These are phyloP conservation scores for Lactarius akahatsu DNA, from an alignment of 768 basidiomycete species.

Conservation along the genomic window DNA sequence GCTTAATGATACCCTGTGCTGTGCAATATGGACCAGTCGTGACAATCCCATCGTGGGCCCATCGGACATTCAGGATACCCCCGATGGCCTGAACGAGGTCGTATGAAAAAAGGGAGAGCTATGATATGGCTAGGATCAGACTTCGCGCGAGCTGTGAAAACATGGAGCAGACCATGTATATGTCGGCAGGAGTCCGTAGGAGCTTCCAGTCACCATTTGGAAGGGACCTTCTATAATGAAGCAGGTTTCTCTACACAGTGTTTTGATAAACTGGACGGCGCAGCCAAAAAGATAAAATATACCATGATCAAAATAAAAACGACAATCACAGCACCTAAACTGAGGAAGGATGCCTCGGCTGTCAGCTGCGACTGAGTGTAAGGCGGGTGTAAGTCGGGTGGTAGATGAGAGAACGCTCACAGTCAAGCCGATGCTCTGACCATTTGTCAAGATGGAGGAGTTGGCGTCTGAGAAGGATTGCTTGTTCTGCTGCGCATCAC, in stretches of 20 bases:
- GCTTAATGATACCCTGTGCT: slow-evolving; percentile 42
- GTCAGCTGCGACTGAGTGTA: slow-evolving; percentile 33
- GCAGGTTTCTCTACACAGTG: background rate
- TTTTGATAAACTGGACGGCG: no score
- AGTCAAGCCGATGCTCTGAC: slow-evolving; percentile 40
- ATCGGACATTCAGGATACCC: slow-evolving; percentile 39
- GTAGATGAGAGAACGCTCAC: slow-evolving; percentile 27
- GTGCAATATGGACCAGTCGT: slow-evolving; percentile 37
- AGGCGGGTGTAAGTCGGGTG: background rate
- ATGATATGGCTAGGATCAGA: slow-evolving; percentile 13
- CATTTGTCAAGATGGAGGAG: slow-evolving; percentile 34
- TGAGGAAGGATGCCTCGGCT: slow-evolving; percentile 34
- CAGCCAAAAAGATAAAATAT: background rate
- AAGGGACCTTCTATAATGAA: background rate
- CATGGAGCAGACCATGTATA: slow-evolving; percentile 39
- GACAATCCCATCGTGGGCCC: slow-evolving; percentile 39
- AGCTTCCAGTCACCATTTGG: slow-evolving; percentile 27
- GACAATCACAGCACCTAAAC: background rate
- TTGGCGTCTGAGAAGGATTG: background rate
- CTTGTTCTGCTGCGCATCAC: background rate
- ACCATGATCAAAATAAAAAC: slow-evolving; percentile 14
- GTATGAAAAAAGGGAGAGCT: slow-evolving; percentile 32
- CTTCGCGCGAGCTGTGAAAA: background rate
- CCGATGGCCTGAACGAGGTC: slow-evolving; percentile 42
- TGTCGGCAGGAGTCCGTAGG: slow-evolving; percentile 42